phyloP scores from a whole-genome alignment of 139 green algal genomes.

The Picochlorum sp. region DNA sequence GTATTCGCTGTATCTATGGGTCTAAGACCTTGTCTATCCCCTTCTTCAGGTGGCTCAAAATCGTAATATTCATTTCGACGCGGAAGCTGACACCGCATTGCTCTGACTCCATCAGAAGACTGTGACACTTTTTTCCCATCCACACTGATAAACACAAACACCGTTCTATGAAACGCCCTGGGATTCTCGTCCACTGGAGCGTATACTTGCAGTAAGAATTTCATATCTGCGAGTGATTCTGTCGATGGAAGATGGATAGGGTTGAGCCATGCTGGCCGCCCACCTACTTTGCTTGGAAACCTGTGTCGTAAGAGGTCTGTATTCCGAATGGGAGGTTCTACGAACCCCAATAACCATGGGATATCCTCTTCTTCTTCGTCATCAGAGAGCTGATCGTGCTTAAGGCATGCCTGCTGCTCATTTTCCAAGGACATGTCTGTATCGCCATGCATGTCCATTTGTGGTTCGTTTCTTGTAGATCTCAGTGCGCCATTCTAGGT shows the following conservation, averaged over 20 bases:
- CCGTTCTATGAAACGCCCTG: conserved; percentile 51
- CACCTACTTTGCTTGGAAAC: conserved; percentile 73
- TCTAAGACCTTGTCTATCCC: conserved; percentile 22
- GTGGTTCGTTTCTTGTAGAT: too few relatives aligned
- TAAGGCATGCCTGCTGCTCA: background rate
- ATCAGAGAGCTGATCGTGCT: background rate
- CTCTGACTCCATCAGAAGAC: conserved; percentile 45
- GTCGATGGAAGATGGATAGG: conserved; percentile 50
- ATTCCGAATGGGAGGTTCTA: conserved; percentile 23
- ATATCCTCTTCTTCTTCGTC: background rate
- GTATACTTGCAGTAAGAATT: conserved; percentile 67
- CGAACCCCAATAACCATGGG: conserved; percentile 49
- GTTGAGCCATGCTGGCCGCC: conserved; percentile 71
- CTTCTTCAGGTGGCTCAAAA: conserved; percentile 35
- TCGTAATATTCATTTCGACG: conserved; percentile 67
- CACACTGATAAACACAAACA: conserved; percentile 63
- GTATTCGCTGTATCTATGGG: conserved; percentile 16
- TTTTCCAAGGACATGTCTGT: background rate
- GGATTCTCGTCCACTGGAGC: conserved; percentile 41
- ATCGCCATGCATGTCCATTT: too few relatives aligned
- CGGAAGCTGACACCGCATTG: conserved; percentile 72
- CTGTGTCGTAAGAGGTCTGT: conserved; percentile 54
- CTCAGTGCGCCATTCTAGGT: too few relatives aligned
- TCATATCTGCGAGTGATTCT: conserved; percentile 39
- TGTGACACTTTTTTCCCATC: conserved; percentile 37